Evolutionary conservation across 1,284 basidiomycete genomes (phyloP).

Genomic region (Ceratobasidium sp.): DNA sequence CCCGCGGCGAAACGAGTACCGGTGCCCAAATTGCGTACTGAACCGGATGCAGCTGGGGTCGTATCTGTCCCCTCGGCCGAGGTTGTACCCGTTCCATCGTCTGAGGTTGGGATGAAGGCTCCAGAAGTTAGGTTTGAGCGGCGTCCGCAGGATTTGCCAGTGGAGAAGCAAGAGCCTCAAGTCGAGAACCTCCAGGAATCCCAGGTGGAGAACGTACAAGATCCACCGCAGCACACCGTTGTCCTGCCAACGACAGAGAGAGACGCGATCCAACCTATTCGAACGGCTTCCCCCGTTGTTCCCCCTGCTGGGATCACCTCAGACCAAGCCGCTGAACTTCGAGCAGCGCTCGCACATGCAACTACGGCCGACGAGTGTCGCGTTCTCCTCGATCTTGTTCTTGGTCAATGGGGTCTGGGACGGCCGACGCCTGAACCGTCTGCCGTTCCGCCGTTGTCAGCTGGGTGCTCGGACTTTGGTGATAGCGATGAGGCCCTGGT

Average conservation of each 20-base stretch:
- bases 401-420: conserved; percentile 69
- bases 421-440: conserved; percentile 28
- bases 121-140: conserved; percentile 35
- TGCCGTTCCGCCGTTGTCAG: conserved; percentile 35
- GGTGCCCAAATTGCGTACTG: conserved; percentile 17
- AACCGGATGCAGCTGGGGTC: not conserved
- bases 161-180: conserved; percentile 21
- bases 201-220: not conserved
- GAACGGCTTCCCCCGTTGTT: conserved; percentile 48
- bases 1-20: conserved; percentile 21
- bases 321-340: conserved; percentile 73
- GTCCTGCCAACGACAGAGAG: conserved; percentile 1
- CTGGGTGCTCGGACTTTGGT: conserved; percentile 42
- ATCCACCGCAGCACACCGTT: conserved; percentile 15
- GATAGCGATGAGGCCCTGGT: conserved; percentile 47
- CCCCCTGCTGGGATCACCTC: conserved; percentile 50
- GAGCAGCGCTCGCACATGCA: conserved; percentile 75
- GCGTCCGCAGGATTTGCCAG: not conserved
- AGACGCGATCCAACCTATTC: not conserved
- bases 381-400: conserved; percentile 82
- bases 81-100: not conserved
- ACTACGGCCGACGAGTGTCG: conserved; percentile 85
- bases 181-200: conserved; percentile 8
- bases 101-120: conserved; percentile 43
- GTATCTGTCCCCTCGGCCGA: not conserved